Percentiles rank a stretch among this genome's conserved stretches.
These are phyloP conservation scores for Bruguiera gymnorhiza DNA, from an alignment of 345 rosid species.

Conservation along the genomic window DNA sequence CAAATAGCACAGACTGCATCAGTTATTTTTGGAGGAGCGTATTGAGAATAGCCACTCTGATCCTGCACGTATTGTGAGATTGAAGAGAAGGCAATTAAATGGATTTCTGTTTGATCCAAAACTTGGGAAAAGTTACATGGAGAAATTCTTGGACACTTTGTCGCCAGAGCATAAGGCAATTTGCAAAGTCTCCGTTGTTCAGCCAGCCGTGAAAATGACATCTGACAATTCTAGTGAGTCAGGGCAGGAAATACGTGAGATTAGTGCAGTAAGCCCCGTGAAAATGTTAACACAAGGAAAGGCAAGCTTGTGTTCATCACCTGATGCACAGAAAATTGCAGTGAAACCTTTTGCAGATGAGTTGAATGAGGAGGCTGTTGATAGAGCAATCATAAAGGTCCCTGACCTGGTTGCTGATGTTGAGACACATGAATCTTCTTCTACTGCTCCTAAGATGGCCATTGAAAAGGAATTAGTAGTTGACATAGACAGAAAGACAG, in stretches of 20 bases:
- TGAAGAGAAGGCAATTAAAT: constrained; percentile 83
- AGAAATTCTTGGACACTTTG: constrained; percentile 60
- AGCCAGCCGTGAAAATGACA: constrained; percentile 41
- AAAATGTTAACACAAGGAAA: constrained; percentile 40
- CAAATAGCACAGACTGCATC: constrained; percentile 75
- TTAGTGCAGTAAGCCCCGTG: constrained; percentile 44
- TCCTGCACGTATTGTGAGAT: constrained; percentile 79
- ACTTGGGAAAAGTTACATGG: constrained; percentile 92
- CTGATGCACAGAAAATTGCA: constrained; percentile 27
- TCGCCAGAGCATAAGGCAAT: constrained; percentile 52
- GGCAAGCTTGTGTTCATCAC: constrained; percentile 32
- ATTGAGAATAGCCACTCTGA: constrained; percentile 61
- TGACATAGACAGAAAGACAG: constrained; percentile 41
- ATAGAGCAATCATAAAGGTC: constrained; percentile 42
- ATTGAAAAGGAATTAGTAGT: constrained; percentile 37
- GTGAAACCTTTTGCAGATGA: constrained; percentile 23
- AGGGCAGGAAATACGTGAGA: constrained; percentile 49
- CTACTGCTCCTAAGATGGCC: constrained; percentile 20
- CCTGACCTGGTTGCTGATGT: constrained; percentile 36
- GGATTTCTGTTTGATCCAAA: constrained; percentile 57
- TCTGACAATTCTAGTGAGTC: constrained; percentile 44
- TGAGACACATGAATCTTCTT: constrained; percentile 35
- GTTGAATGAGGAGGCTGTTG: constrained; percentile 32
- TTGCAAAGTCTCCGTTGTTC: constrained; percentile 46
- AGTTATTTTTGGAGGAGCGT: constrained; percentile 84